Percentiles rank a stretch among this genome's conserved stretches.
Conservation (phyloP, 2,329 filamentous ascomycete genomes). For the Cadophora luteo-olivacea region DNA sequence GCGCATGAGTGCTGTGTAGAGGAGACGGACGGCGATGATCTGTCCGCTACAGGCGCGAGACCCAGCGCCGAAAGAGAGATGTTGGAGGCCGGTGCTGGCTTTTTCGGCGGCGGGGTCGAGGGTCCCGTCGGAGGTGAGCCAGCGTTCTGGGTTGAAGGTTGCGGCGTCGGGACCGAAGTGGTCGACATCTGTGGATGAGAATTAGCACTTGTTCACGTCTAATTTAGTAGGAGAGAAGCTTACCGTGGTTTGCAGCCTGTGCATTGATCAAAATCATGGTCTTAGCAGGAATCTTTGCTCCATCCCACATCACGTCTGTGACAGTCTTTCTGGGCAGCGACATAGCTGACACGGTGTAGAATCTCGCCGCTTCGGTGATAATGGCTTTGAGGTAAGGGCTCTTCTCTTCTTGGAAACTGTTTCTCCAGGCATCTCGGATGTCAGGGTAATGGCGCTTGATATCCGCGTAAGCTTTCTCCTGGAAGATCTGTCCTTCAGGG, state of each 20-base stretch:
- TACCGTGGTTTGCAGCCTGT: slow-evolving; percentile 60
- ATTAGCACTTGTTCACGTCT: neutral
- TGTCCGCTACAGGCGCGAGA: slow-evolving; percentile 59
- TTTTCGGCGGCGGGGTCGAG: slow-evolving; percentile 40
- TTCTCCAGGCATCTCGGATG: slow-evolving; percentile 54
- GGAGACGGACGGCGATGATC: slow-evolving; percentile 55
- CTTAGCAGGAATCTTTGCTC: slow-evolving; percentile 56
- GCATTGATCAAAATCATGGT: slow-evolving; percentile 63
- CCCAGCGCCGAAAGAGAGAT: slow-evolving; percentile 59
- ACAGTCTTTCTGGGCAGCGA: slow-evolving; percentile 58
- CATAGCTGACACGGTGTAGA: slow-evolving; percentile 61
- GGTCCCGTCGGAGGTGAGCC: slow-evolving; percentile 25
- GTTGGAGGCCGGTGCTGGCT: slow-evolving; percentile 44
- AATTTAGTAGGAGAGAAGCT: slow-evolving; percentile 21
- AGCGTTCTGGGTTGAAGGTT: slow-evolving; percentile 50
- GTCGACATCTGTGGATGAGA: slow-evolving; percentile 48
- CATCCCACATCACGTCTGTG: slow-evolving; percentile 57
- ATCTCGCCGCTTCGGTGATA: slow-evolving; percentile 58
- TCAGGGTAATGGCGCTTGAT: slow-evolving; percentile 56
- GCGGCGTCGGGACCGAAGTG: slow-evolving; percentile 55
- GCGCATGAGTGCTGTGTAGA: slow-evolving; percentile 57
- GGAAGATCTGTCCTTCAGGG: slow-evolving; percentile 54
- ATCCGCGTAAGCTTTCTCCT: slow-evolving; percentile 58
- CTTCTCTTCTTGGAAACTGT: slow-evolving; percentile 52
- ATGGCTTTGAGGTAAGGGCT: slow-evolving; percentile 56